Conservation (phyloP, 2,329 filamentous ascomycete species). For the Cladophialophora bantiana region DNA sequence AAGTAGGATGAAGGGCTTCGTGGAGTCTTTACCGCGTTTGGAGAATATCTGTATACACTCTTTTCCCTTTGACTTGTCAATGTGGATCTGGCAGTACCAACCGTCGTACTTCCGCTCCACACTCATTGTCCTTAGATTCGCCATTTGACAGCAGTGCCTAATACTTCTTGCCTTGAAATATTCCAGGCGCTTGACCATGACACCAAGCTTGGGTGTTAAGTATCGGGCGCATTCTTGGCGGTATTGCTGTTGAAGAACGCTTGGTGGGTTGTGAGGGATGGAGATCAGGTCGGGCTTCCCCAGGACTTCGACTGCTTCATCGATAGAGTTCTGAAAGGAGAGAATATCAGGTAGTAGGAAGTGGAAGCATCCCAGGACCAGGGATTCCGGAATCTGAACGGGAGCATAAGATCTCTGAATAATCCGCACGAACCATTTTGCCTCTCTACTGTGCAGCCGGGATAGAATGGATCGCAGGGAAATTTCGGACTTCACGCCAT, state of each 20-base stretch:
- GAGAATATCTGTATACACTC: constrained; percentile 80
- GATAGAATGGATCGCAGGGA: constrained; percentile 65
- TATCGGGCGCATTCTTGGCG: constrained; percentile 36
- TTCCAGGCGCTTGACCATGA: constrained; percentile 66
- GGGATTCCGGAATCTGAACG: constrained; percentile 64
- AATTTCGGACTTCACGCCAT: constrained; percentile 52
- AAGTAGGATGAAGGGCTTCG: constrained; percentile 69
- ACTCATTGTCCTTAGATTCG: constrained; percentile 67
- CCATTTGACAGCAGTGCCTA: constrained; percentile 74
- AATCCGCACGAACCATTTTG: constrained; percentile 86
- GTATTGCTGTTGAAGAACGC: constrained; percentile 16
- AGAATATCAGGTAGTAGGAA: constrained; percentile 67
- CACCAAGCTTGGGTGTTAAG: constrained; percentile 60
- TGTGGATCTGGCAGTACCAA: constrained; percentile 88
- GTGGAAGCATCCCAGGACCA: constrained; percentile 69
- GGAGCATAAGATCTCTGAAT: constrained; percentile 79
- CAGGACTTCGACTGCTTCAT: constrained; percentile 33
- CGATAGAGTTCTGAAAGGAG: constrained; percentile 35
- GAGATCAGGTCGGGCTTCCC: constrained; percentile 18
- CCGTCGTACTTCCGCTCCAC: constrained; percentile 85
- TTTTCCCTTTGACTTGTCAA: constrained; percentile 67
- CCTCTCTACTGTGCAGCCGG: constrained; percentile 70
- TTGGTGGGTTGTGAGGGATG: constrained; percentile 27
- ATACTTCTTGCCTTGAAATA: constrained; percentile 70
- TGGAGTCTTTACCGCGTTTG: constrained; percentile 91